A percentile compares a stretch with the other conserved stretches of the same genome.
Conservation (phyloP, 805 yeast species). For the Saturnispora sekii region DNA sequence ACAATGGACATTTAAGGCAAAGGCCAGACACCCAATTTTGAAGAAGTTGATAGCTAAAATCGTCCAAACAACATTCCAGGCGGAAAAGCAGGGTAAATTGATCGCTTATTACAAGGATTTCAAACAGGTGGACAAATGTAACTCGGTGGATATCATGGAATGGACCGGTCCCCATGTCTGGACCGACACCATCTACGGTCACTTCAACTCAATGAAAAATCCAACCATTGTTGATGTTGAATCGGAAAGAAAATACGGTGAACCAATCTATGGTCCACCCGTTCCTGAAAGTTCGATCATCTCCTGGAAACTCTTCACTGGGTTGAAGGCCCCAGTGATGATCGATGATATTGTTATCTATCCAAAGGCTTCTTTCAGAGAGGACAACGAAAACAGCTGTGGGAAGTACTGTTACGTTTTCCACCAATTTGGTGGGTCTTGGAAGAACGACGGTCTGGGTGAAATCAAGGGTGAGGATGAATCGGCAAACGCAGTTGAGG, state of each 20-base stretch:
- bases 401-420: conserved; percentile 28
- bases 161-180: conserved; percentile 80
- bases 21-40: conserved; percentile 51
- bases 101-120: conserved; percentile 29
- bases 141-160: conserved; percentile 43
- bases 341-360: conserved; percentile 27
- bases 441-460: conserved; percentile 30
- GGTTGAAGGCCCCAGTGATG: conserved; percentile 27
- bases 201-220: conserved; percentile 38
- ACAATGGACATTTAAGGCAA: conserved; percentile 53
- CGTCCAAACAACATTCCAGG: conserved; percentile 39
- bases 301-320: conserved; percentile 28
- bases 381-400: conserved; percentile 26
- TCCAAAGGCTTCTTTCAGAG: conserved; percentile 27
- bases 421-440: conserved; percentile 30
- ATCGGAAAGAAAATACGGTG: conserved; percentile 16
- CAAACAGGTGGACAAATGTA: conserved; percentile 29
- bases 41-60: conserved; percentile 45
- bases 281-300: conserved; percentile 20
- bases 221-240: conserved; percentile 28
- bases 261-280: conserved; percentile 20
- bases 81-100: conserved; percentile 26
- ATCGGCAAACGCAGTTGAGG: conserved; percentile 2
- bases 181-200: conserved; percentile 63
- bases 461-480: conserved; percentile 26